Conservation (phyloP, 345 rosid species). For the Citrus medica region DNA sequence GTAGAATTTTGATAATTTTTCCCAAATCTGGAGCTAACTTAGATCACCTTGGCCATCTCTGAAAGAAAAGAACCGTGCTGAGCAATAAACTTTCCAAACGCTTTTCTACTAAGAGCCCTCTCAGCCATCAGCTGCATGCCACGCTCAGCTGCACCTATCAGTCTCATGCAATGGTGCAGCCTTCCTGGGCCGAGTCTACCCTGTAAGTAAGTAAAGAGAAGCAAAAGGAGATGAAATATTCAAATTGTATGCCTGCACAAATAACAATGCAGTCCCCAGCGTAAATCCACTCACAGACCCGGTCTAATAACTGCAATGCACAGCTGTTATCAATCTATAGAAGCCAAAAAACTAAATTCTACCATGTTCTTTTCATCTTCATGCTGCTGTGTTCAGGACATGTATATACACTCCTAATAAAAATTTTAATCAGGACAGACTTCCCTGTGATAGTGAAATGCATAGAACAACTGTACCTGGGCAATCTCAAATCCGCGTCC, state of each 20-base stretch:
- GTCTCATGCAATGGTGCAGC: slow-evolving; percentile 97
- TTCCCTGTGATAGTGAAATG: neutral
- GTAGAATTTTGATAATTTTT: neutral
- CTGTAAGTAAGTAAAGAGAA: slow-evolving; percentile 40
- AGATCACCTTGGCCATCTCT: slow-evolving; percentile 75
- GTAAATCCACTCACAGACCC: neutral
- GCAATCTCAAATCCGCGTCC: no score
- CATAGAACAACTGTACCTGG: slow-evolving; percentile 6
- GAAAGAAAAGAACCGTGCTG: slow-evolving; percentile 88
- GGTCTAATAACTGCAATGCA: neutral
- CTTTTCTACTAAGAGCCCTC: slow-evolving; percentile 76
- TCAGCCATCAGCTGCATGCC: slow-evolving; percentile 91
- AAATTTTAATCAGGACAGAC: neutral
- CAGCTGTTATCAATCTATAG: no score
- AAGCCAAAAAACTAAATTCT: neutral
- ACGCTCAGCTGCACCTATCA: slow-evolving; percentile 96
- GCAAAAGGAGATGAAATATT: neutral
- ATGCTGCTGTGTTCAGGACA: neutral
- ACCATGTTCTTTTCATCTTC: neutral
- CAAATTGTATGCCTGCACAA: neutral
- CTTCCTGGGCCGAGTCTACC: slow-evolving; percentile 99
- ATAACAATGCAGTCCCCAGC: neutral
- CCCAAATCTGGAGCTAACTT: neutral
- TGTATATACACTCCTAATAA: neutral
- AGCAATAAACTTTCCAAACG: slow-evolving; percentile 83